phyloP scores from a whole-genome alignment of 768 basidiomycete genomes.

The Lactarius hatsudake region DNA sequence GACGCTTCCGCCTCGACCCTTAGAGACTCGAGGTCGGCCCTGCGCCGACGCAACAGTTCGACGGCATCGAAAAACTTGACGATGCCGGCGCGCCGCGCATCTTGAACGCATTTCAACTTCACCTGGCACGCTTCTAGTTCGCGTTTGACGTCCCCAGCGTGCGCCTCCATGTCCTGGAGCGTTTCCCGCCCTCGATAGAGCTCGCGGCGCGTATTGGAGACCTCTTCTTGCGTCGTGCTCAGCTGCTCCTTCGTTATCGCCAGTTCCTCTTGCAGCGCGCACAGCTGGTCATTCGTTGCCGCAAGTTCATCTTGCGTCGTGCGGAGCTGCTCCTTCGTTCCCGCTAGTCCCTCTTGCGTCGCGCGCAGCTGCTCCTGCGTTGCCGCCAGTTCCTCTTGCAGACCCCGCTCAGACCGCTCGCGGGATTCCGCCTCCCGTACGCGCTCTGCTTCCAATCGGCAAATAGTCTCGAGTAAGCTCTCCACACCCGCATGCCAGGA shows the following conservation, averaged over 20 bases:
- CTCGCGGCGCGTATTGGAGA: not conserved
- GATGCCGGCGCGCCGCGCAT: not conserved
- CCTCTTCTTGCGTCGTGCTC: not conserved
- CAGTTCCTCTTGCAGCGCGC: not conserved
- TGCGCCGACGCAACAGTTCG: not conserved
- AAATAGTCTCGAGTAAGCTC: not conserved
- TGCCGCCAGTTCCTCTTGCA: not conserved
- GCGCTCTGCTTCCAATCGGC: not conserved
- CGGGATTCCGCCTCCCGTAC: not conserved
- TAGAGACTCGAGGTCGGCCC: slow-evolving; percentile 2
- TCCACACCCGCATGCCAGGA: not conserved
- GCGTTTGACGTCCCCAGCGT: not conserved
- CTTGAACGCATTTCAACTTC: not conserved
- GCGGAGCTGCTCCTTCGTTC: not conserved
- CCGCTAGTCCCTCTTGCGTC: not conserved
- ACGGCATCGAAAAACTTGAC: not conserved
- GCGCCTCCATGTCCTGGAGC: not conserved
- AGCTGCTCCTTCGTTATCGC: not conserved
- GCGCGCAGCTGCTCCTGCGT: not conserved
- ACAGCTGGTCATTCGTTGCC: not conserved
- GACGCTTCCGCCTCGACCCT: not conserved
- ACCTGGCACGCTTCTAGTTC: not conserved
- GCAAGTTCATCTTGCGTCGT: slow-evolving; percentile 3
- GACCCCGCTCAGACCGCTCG: not conserved
- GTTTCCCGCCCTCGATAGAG: not conserved